These are phyloP conservation scores for Fragaria vesca DNA, from an alignment of 306 rosid genomes.

Conservation along the genomic window DNA sequence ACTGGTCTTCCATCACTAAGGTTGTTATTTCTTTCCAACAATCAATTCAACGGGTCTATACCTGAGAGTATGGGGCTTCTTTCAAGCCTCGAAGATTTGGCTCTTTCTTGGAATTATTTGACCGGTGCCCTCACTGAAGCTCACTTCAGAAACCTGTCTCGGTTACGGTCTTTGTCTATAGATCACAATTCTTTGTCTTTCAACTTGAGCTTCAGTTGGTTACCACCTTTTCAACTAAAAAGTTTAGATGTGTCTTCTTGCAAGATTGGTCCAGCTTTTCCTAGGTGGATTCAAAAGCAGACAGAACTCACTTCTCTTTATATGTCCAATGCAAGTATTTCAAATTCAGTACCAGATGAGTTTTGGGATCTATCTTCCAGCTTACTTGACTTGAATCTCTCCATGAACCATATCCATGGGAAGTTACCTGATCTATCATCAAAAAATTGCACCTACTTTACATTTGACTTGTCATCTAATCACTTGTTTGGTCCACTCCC, in stretches of 20 bases:
- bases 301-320: background rate
- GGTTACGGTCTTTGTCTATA: background rate
- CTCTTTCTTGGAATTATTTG: background rate
- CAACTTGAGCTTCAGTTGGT: background rate
- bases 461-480: background rate
- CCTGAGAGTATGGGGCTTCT: background rate
- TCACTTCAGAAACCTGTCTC: background rate
- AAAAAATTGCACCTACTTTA: background rate
- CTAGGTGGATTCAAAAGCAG: background rate
- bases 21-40: background rate
- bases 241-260: background rate
- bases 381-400: background rate
- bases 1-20: background rate
- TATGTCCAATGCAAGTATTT: background rate
- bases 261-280: background rate
- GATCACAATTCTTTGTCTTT: background rate
- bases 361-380: background rate
- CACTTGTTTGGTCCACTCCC: background rate
- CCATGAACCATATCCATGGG: background rate
- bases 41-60: background rate
- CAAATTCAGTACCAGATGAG: background rate
- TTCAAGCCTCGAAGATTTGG: background rate
- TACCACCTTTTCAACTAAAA: background rate
- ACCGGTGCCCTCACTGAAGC: background rate
- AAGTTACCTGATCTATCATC: background rate